Evolutionary conservation across 306 rosid species (phyloP).

Genomic region (Alnus rubra): DNA sequence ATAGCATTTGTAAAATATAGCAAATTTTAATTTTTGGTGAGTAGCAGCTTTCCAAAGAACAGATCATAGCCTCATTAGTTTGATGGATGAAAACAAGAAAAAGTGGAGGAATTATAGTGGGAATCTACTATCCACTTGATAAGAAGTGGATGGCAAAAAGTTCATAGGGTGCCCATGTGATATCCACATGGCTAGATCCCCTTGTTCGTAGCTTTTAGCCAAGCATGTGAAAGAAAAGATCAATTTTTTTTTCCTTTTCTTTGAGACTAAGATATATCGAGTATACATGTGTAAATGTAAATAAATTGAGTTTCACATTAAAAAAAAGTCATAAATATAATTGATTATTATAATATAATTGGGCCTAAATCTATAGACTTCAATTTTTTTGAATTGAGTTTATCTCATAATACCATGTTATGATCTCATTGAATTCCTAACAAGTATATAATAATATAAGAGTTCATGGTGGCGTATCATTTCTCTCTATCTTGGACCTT

Average conservation of each 20-base stretch:
- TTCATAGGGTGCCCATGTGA: conserved; percentile 33
- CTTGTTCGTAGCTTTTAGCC: conserved; percentile 1
- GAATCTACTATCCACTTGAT: conserved; percentile 37
- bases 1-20: too few relatives aligned
- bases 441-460: too few relatives aligned
- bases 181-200: conserved; percentile 23
- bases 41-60: neutral
- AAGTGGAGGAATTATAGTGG: conserved; percentile 19
- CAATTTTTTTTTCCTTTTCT: too few relatives aligned
- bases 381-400: too few relatives aligned
- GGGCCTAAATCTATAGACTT: too few relatives aligned
- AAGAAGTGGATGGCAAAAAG: conserved; percentile 20
- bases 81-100: neutral
- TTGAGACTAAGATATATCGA: too few relatives aligned
- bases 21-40: conserved; percentile 5
- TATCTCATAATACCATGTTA: too few relatives aligned
- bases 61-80: neutral
- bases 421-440: too few relatives aligned
- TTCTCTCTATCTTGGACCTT: neutral
- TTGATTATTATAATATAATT: too few relatives aligned
- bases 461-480: neutral
- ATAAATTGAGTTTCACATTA: too few relatives aligned
- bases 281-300: too few relatives aligned
- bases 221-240: conserved; percentile 9
- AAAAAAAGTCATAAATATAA: too few relatives aligned